Evolutionary conservation across 148 eudicot genomes (phyloP).

Genomic region (Chenopodium formosanum): DNA sequence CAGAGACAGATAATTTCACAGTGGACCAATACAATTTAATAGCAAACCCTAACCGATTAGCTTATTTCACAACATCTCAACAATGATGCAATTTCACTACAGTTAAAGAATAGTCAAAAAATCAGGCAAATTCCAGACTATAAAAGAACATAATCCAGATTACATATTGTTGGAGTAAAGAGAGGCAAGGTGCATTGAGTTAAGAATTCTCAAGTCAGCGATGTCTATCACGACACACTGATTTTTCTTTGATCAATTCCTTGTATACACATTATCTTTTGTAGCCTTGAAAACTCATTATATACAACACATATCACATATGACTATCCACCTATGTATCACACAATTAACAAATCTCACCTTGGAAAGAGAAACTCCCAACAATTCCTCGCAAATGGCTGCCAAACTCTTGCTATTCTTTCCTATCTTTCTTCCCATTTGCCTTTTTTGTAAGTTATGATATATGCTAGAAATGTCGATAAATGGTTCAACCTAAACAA

Average conservation of each 20-base stretch:
- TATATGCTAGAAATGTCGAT: conserved; percentile 76
- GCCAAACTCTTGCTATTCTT: conserved; percentile 90
- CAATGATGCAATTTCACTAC: not conserved
- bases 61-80: not conserved
- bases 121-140: not conserved
- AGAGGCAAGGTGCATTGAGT: too few relatives aligned
- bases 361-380: conserved; percentile 81
- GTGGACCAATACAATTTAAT: not conserved
- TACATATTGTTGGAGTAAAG: too few relatives aligned
- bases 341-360: conserved; percentile 29
- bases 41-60: not conserved
- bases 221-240: too few relatives aligned
- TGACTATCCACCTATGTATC: not conserved
- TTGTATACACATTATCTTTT: too few relatives aligned
- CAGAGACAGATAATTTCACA: not conserved
- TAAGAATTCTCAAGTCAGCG: too few relatives aligned
- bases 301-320: too few relatives aligned
- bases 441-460: conserved; percentile 49
- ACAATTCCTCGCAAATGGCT: conserved; percentile 67
- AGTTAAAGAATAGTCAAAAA: not conserved
- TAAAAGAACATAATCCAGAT: not conserved
- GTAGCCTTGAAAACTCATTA: too few relatives aligned
- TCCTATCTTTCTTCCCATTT: conserved; percentile 45
- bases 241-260: too few relatives aligned
- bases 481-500: conserved; percentile 75